Evolutionary conservation across 768 basidiomycete species (phyloP), one percentile per base, ranked within the genome.

Genomic region (Cystoderma amianthinum): DNA sequence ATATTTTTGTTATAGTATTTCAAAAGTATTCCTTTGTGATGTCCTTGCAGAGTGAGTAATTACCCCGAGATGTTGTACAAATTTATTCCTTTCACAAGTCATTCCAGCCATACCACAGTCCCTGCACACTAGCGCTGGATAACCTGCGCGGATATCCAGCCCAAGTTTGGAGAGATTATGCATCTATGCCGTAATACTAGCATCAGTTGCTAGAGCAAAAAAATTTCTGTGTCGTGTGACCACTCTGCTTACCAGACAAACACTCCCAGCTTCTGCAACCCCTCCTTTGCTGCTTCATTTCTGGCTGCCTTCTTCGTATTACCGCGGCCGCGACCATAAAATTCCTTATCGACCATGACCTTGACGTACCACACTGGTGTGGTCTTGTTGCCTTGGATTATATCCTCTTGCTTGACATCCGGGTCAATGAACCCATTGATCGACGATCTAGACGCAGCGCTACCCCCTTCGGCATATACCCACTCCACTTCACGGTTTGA

Each of bases 211-310:
- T 9, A 30, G 15, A 30, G 28, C 9, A 9, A 15, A 30, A 30
- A 30, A 30, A 30, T 15, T 30, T 9, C 9, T 15, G 28, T 9
- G 15, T 30, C 10, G 15, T 30, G 28, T 9, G 10, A 15, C 28
- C 28, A 30, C 9, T 9, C 28, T 30, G 28, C 71, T 61, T 54
- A 70, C 71, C 60, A 74, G 36, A 78, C 76, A 32, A 63, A 46
- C 36, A 85, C 67, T 2, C 78, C 82, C 57, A 89, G 48, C 43
- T 61, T 71, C 52, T 65, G 57, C 46, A 89, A 65, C 2, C 84
- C 86, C 48, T 78, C 65, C 58, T 85, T 88, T 21, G 87, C 87
- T 3, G 87, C 87, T 54, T 86, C 86, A 52, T 88, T 87, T 54
- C 81, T 71, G 1, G 87, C 87, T 1, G 75, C 72, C 57, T 82